These are phyloP conservation scores for Podaxis sp. DNA, from an alignment of 768 basidiomycete genomes.

Conservation along the genomic window DNA sequence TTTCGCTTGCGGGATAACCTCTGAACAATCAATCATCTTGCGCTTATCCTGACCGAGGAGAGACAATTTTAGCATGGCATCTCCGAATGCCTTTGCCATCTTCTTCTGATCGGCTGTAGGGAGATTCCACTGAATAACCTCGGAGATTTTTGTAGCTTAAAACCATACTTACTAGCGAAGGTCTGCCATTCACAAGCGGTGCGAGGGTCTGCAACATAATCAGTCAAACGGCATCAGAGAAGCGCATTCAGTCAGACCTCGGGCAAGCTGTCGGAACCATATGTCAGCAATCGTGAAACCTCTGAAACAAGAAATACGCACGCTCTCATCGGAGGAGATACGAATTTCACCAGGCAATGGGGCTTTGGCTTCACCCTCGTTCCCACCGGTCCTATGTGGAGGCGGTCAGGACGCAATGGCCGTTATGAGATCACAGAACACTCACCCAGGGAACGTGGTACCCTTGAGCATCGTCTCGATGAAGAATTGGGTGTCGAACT, in stretches of 20 bases:
- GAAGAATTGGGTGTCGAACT: slow-evolving; percentile 46
- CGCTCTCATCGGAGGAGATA: slow-evolving; percentile 37
- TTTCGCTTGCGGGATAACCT: slow-evolving; percentile 37
- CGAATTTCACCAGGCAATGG: slow-evolving; percentile 42
- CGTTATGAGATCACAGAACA: not conserved
- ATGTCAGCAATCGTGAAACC: not conserved
- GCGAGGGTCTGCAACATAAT: slow-evolving; percentile 30
- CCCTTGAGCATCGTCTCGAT: slow-evolving; percentile 40
- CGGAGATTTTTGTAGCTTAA: not conserved
- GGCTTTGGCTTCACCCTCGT: slow-evolving; percentile 32
- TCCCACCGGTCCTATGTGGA: not conserved
- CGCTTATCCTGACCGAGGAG: slow-evolving; percentile 38
- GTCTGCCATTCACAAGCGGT: slow-evolving; percentile 53
- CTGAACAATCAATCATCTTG: slow-evolving; percentile 41
- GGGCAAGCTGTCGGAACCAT: slow-evolving; percentile 1
- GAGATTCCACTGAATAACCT: not conserved
- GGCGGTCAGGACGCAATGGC: not conserved
- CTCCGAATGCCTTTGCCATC: slow-evolving; percentile 34
- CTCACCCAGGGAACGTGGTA: slow-evolving; percentile 35
- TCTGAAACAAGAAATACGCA: slow-evolving; percentile 2
- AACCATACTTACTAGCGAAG: slow-evolving; percentile 31
- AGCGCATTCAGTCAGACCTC: not conserved
- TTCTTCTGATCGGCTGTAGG: slow-evolving; percentile 29
- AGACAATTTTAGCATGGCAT: slow-evolving; percentile 43
- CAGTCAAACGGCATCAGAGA: not conserved